These are phyloP conservation scores for Neoascochyta sp. DNA, from an alignment of 2,329 filamentous ascomycete genomes.

Conservation along the genomic window DNA sequence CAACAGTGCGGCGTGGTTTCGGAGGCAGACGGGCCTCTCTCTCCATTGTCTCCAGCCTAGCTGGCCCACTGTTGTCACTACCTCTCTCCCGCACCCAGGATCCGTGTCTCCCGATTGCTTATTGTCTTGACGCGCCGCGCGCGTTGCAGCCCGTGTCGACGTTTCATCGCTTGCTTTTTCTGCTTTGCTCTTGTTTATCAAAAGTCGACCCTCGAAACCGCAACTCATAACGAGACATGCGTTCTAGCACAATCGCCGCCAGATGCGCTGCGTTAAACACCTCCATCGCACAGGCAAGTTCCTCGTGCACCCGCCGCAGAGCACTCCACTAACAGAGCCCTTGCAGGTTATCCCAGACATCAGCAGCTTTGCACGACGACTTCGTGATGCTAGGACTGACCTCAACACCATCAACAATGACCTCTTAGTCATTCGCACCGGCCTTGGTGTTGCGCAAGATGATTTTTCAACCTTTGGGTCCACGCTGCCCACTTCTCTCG, in stretches of 20 bases:
- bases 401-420: conserved; percentile 31
- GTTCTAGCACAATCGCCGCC: conserved; percentile 28
- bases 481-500: conserved; percentile 17
- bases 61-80: no score
- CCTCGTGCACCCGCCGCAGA: conserved; percentile 5
- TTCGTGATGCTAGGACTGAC: conserved; percentile 32
- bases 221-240: conserved; percentile 19
- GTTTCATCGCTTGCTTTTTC: conserved; percentile 9
- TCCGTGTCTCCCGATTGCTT: conserved; percentile 11
- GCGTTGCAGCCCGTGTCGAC: conserved; percentile 7
- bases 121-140: conserved; percentile 7
- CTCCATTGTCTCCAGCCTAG: no score
- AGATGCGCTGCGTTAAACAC: conserved; percentile 32
- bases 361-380: conserved; percentile 28
- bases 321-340: conserved; percentile 10
- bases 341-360: conserved; percentile 29
- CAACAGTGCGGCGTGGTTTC: conserved; percentile 7
- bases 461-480: conserved; percentile 23
- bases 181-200: no score
- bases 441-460: conserved; percentile 31
- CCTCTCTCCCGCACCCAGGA: conserved; percentile 4
- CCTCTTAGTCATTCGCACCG: conserved; percentile 31
- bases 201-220: no score
- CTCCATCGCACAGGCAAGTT: conserved; percentile 29
- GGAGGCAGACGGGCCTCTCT: no score